Base-by-base conservation (phyloP, 129 eudicot genomes). In the Kitagawia praeruptora region DNA sequence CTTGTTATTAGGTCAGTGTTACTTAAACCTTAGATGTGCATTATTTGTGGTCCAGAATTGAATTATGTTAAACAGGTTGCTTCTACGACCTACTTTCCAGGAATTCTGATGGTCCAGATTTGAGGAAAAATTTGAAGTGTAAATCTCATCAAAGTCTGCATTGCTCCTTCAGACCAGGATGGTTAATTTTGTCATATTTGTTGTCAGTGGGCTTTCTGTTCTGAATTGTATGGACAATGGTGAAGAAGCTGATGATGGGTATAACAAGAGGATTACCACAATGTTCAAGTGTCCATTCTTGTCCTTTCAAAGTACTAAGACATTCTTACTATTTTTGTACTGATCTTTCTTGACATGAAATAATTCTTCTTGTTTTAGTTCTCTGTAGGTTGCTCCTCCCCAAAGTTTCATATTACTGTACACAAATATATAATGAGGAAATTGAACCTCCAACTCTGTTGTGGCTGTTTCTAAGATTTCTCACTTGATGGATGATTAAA, bases 181-280 rank as follows among this genome's bases (percentile, higher is more conserved):
- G 76, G 86, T 93, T 78, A 87, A 87, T 80, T 93, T 81, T 87
- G 97, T 93, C 79, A 86, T 93, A 80, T 89, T 89, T 79, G 97
- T 91, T 54, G 91, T 93, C 42, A 88, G 88, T 47, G 98, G 93
- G 79, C 80, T 89, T 56, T 85, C 91, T 6, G 86, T 94, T 71
- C 80, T 94, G 80, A 85, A 87, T 85, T 83, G 89, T 28, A 49
- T 94, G 81, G 84, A 85, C 23, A 75, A 73, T 74, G 64, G 63
- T 74, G 85, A 86, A 77, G 80, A 84, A 42, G 82, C 70, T 70
- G 82, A 85, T 75, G 81, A 78, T 83, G 53, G 27, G 40, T 84
- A 88, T 77, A 83, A 79, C 53, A 53, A 81, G 25, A 78, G 75
- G 84, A 80, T 93, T 77, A 76, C 85, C 56, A 28, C 81, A 66